A percentile compares a stretch with the other conserved stretches of the same genome.
Evolutionary conservation across 2,329 filamentous ascomycete species (phyloP).

Genomic region (Penicillium digitatum): DNA sequence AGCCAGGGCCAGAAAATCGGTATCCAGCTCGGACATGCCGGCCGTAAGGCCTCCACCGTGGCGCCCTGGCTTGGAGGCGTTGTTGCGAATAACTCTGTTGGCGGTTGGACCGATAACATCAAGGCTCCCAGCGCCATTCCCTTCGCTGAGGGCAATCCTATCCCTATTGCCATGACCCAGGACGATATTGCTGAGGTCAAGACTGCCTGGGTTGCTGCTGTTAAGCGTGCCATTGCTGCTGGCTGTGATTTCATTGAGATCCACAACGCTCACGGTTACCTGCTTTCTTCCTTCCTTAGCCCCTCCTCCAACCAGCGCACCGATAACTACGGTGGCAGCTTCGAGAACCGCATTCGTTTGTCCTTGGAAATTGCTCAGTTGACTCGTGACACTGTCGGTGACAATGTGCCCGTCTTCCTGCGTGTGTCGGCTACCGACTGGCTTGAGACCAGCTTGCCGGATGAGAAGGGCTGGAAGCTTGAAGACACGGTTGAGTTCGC

Average conservation of each 20-base stretch:
- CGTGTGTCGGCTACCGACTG: slow-evolving; percentile 71
- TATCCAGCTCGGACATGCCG: slow-evolving; percentile 80
- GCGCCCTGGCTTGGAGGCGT: slow-evolving; percentile 47
- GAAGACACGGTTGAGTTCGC: slow-evolving; percentile 64
- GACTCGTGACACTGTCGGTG: slow-evolving; percentile 59
- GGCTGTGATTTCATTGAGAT: slow-evolving; percentile 77
- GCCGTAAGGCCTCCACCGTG: slow-evolving; percentile 58
- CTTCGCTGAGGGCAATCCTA: slow-evolving; percentile 58
- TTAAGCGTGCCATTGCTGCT: slow-evolving; percentile 59
- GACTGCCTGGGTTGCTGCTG: slow-evolving; percentile 56
- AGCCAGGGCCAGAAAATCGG: slow-evolving; percentile 72
- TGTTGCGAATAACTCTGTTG: slow-evolving; percentile 50
- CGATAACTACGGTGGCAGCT: slow-evolving; percentile 50
- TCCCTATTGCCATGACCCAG: slow-evolving; percentile 65
- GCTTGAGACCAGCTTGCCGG: slow-evolving; percentile 62
- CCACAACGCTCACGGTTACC: slow-evolving; percentile 74
- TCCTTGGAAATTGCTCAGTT: slow-evolving; percentile 63
- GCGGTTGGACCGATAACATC: slow-evolving; percentile 55
- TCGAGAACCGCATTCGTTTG: slow-evolving; percentile 63
- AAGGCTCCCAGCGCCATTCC: slow-evolving; percentile 58
- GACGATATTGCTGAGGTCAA: slow-evolving; percentile 66
- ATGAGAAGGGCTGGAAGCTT: slow-evolving; percentile 61
- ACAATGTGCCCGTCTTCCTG: slow-evolving; percentile 66
- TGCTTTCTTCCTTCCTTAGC: slow-evolving; percentile 66
- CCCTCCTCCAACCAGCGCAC: slow-evolving; percentile 66